phyloP scores from a whole-genome alignment of 495 filamentous ascomycete genomes.

The Tuber umbilicatum region DNA sequence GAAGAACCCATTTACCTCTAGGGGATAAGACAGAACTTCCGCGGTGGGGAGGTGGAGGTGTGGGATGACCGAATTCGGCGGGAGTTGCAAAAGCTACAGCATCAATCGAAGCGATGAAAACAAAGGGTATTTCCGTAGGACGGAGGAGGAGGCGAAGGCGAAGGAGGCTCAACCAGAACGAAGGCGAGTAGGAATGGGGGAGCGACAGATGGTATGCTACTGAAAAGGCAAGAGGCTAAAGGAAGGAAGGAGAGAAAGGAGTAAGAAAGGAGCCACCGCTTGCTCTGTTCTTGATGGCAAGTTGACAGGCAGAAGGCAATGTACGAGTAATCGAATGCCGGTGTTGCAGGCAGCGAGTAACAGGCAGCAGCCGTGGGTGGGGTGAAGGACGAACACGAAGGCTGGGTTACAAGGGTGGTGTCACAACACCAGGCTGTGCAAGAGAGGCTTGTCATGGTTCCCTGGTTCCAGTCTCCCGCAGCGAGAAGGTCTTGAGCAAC shows the following conservation, averaged over 20 bases:
- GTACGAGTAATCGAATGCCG: not conserved
- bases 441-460: not conserved
- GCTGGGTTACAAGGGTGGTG: constrained; percentile 1
- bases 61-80: constrained; percentile 3
- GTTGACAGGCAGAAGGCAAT: not conserved
- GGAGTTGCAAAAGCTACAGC: constrained; percentile 18
- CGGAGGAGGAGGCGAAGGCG: not conserved
- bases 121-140: not conserved
- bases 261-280: not conserved
- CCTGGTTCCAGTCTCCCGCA: not conserved
- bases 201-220: not conserved
- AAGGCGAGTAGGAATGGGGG: constrained; percentile 5
- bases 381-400: not conserved
- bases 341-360: not conserved
- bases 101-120: constrained; percentile 15
- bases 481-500: no score
- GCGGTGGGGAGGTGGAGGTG: constrained; percentile 1
- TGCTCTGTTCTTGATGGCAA: not conserved
- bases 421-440: not conserved
- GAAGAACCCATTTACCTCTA: constrained; percentile 33
- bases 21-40: not conserved
- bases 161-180: not conserved
- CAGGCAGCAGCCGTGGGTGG: not conserved
- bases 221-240: constrained; percentile 9
- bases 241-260: constrained; percentile 8